Base-by-base conservation (phyloP, 225 moss, liverwort and hornwort genomes). In the Pseudoscleropodium purum region DNA sequence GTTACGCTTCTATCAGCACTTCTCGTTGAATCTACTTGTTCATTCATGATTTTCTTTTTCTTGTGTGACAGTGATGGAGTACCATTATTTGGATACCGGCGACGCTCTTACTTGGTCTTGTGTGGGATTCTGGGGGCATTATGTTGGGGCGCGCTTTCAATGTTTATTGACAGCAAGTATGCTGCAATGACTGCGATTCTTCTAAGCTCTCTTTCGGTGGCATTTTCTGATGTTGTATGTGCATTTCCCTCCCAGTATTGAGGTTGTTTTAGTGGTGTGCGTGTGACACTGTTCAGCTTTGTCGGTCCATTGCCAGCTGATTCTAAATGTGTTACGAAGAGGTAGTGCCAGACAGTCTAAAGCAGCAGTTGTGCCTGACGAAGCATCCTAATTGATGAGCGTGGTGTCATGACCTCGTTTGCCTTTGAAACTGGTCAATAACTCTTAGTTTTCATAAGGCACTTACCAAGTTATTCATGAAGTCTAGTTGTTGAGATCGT, bases 151-250 rank as follows among this genome's bases (percentile, higher is more conserved):
- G 84, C 92, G 13, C 94, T 95, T 73, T 88, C 95, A 54, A 81
- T 89, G 62, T 91, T 94, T 59, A 91, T 95, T 59, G 93, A 94
- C 83, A 93, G 59, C 88, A 95, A 95, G 87, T 95, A 87, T 56
- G 85, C 95, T 80, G 95, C 95, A 27, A 87, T 94, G 83, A 72
- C 89, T 43, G 90, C 89, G 34, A 95, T 95, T 90, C 92, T 95
- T 87, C 92, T 95, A 30, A 94, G 95, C 93, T 95, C 95, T 81
- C 94, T 99, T 59, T 99, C 99, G 41, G 99, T 99, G 90, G 99
- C 99, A 66, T 99, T 99, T 85, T 93, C 99, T 89, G 99, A 99
- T 93, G 99, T 99, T 75, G 99, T 98, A 85, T 30, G 66, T 86
- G 65, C 85, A 67, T 62, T 77, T 63, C 67, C 84, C 79, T 87